phyloP scores from a whole-genome alignment of 148 eudicot species.

The Rhododendron mucronatum region DNA sequence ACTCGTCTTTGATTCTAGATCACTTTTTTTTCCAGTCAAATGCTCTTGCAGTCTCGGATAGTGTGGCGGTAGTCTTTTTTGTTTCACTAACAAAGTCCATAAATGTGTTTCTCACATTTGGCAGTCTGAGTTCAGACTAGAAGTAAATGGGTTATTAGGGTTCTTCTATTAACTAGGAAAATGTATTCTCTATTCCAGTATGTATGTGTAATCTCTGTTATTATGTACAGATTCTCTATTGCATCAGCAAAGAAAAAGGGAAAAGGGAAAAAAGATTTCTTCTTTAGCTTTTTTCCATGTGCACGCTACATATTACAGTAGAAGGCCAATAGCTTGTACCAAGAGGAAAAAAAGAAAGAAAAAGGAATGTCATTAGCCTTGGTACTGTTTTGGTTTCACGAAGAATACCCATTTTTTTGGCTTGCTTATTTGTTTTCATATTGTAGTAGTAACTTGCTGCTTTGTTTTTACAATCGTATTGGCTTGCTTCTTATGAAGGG shows the following conservation, averaged over 20 bases:
- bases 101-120: not conserved
- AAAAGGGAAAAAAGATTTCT: not conserved
- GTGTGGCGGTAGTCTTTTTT: not conserved
- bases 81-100: constrained; percentile 10
- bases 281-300: not conserved
- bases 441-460: too few relatives aligned
- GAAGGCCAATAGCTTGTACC: not conserved
- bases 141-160: not conserved
- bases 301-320: not conserved
- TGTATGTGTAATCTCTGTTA: not conserved
- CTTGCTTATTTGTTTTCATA: not conserved
- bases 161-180: not conserved
- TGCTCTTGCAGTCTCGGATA: not conserved
- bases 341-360: too few relatives aligned
- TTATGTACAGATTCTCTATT: constrained; percentile 9
- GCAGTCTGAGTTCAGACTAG: not conserved
- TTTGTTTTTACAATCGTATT: too few relatives aligned
- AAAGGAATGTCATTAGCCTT: not conserved
- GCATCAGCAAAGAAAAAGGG: not conserved
- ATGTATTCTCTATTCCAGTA: not conserved
- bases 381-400: not conserved
- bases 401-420: not conserved
- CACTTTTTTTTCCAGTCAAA: not conserved
- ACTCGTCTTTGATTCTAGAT: not conserved
- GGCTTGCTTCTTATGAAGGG: too few relatives aligned